Percentiles rank a stretch among this genome's conserved stretches.
Evolutionary conservation across 176 grass and related monocot genomes (phyloP).

Genomic region (Chloris gayana): DNA sequence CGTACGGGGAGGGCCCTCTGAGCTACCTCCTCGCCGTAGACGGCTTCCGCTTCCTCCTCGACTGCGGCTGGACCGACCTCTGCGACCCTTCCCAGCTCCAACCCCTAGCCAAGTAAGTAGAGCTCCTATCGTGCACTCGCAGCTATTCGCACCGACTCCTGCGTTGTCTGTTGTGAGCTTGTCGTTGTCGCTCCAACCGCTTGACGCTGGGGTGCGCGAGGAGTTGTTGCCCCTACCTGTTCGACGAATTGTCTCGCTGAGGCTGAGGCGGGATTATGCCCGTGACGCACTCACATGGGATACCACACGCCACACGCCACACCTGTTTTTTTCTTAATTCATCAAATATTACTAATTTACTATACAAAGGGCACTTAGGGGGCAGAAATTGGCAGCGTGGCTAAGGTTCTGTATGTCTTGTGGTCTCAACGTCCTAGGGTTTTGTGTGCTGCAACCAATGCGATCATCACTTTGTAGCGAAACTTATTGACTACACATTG

Average conservation of each 20-base stretch:
- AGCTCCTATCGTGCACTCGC: background rate
- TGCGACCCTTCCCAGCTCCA: constrained; percentile 81
- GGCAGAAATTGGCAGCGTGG: background rate
- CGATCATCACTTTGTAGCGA: background rate
- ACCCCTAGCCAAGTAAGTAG: constrained; percentile 82
- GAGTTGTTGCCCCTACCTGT: background rate
- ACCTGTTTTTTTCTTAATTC: background rate
- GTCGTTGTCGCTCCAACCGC: background rate
- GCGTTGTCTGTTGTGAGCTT: background rate
- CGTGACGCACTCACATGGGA: background rate
- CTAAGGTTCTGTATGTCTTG: background rate
- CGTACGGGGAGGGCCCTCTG: constrained; percentile 73
- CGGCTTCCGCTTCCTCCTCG: constrained; percentile 92
- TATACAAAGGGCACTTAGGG: background rate
- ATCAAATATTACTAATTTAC: no score
- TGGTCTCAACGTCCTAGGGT: background rate
- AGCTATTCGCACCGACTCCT: no score
- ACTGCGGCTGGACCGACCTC: constrained; percentile 97
- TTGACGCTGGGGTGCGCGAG: background rate
- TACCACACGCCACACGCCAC: background rate
- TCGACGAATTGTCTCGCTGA: constrained; percentile 3
- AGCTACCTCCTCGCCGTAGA: constrained; percentile 86
- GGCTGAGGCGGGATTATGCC: background rate
- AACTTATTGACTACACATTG: background rate
- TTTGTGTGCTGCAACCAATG: background rate